Percentiles rank a stretch among this genome's conserved stretches.
These are phyloP conservation scores for Trichoderma sp. DNA, from an alignment of 2,329 filamentous ascomycete genomes.

Conservation along the genomic window DNA sequence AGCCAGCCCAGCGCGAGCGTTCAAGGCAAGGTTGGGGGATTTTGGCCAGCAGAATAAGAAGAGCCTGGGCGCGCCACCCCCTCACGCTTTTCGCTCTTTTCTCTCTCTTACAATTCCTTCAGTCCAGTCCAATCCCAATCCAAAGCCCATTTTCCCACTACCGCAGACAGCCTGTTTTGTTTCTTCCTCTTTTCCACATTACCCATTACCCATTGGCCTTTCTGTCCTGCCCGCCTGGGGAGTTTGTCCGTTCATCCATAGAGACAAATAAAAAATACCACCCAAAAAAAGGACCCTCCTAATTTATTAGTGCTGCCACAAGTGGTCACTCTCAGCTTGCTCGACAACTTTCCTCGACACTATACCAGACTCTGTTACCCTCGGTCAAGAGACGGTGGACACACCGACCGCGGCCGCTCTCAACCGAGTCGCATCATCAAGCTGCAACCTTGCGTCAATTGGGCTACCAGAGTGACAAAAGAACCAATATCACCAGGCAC, in stretches of 20 bases:
- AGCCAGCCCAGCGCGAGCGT: neutral
- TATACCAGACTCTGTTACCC: neutral
- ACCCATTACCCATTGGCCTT: neutral
- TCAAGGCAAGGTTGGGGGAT: constrained; percentile 4
- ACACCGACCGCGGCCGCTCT: constrained; percentile 6
- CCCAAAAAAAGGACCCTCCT: neutral
- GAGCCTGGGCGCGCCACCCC: constrained; percentile 16
- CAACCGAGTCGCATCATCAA: constrained; percentile 16
- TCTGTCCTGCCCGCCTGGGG: neutral
- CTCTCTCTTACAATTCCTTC: neutral
- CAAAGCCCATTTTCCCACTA: neutral
- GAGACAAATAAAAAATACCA: neutral
- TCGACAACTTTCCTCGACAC: neutral
- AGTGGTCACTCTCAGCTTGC: neutral
- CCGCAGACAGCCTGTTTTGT: neutral
- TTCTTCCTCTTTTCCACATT: neutral
- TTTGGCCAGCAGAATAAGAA: constrained; percentile 9
- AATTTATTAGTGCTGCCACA: neutral
- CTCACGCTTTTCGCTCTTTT: constrained; percentile 5
- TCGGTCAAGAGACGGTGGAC: constrained; percentile 16
- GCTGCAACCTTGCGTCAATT: constrained; percentile 18
- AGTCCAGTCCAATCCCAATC: neutral
- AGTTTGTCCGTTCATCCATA: neutral
- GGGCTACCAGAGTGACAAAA: neutral
- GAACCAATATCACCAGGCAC: neutral